Base-by-base conservation (phyloP, 192 early-diverging fungal species). In the Lobosporangium transversale region DNA sequence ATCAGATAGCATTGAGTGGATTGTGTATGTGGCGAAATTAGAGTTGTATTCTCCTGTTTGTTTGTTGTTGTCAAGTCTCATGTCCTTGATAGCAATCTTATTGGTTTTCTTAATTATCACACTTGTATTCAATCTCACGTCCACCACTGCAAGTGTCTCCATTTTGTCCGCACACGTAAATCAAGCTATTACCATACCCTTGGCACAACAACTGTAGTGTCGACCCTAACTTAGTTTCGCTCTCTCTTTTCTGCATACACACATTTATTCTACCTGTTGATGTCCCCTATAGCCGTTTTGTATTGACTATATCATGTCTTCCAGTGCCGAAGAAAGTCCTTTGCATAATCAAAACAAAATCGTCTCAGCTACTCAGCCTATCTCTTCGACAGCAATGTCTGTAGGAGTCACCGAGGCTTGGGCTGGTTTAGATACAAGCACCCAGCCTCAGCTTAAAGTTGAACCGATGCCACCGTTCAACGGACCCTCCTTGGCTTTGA, bases 401-500 rank as follows among this genome's bases (percentile, higher is more conserved):
- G 3, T 44, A 1, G 3, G 29, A 17, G 24, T 27, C 29, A 17
- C 54, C 23, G 71, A 54, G 45, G 18, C 20, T 7, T 66, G 62
- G 71, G 52, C 66, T n/a, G 49, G 58, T 29, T 37, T 73, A 8
- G 42, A 47, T 29, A 50, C 43, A 27, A n/a, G 20, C 42, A 17
- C 18, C 43, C 53, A 56, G 24, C 29, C 44, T 18, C 33, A 53
- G 32, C 47, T 73, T 15, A 73, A 73, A 47, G 30, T 20, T 27
- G 70, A 73, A 48, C 70, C 70, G 3, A 49, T 65, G 35, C 65
- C 70, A 0, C 62, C 70, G 5, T 65, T 59, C 49, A 35, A 29
- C 26, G 50, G 56, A 24, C 26, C 49, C 29, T 47, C 42, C 37
- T 31, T 45, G 30, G n/a, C 48, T 21, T 29, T 47, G 17, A 29